Conservation (phyloP, 1,284 basidiomycete genomes). For the Golubevia pallescens region DNA sequence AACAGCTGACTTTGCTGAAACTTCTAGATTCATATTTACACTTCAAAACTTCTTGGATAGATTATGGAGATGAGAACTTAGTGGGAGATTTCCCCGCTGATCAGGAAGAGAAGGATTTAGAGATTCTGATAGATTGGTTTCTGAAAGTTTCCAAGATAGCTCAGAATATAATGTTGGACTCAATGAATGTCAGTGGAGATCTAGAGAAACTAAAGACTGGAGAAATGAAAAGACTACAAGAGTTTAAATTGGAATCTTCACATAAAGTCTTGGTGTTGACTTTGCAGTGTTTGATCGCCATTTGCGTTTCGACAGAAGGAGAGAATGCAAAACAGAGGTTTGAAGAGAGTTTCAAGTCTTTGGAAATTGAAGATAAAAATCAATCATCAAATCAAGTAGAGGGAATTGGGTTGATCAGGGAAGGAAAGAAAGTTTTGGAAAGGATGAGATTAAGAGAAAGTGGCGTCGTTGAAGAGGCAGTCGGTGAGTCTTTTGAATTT, state of each 20-base stretch:
- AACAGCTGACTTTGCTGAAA: conserved; percentile 34
- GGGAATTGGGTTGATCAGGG: not conserved
- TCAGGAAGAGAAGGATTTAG: conserved; percentile 5
- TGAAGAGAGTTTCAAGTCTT: not conserved
- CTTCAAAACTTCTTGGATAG: not conserved
- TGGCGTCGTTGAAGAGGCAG: not conserved
- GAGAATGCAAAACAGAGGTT: conserved; percentile 7
- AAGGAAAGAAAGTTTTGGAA: not conserved
- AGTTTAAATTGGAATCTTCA: no score
- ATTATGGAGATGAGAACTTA: not conserved
- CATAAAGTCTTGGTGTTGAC: conserved; percentile 28
- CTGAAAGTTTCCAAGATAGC: conserved; percentile 21
- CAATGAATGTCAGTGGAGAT: conserved; percentile 16
- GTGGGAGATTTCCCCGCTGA: not conserved
- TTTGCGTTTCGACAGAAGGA: conserved; percentile 26
- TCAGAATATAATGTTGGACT: conserved; percentile 21
- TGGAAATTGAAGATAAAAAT: not conserved
- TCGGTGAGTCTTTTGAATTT: not conserved
- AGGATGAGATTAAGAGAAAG: not conserved
- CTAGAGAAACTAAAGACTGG: conserved; percentile 7
- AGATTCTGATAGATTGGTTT: conserved; percentile 15
- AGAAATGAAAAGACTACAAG: no score
- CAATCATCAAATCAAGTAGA: conserved; percentile 4
- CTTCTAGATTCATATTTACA: conserved; percentile 36
- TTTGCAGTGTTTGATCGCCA: conserved; percentile 27